Conservation (phyloP, 495 filamentous ascomycete species). For the Penicillium dipodomyicola region DNA sequence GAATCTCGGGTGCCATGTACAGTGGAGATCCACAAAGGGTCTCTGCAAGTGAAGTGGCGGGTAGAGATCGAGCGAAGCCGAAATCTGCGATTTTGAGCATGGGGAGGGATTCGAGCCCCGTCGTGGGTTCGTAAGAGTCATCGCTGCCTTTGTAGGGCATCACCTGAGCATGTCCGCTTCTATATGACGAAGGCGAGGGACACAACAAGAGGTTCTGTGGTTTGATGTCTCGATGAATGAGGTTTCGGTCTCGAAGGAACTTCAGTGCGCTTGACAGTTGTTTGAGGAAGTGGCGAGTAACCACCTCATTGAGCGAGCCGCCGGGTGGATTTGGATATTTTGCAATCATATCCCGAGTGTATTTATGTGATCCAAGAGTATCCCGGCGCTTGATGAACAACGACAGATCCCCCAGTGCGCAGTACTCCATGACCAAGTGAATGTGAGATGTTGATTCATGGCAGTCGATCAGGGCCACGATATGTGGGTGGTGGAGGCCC, state of each 20-base stretch:
- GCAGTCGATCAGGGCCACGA: constrained; percentile 93
- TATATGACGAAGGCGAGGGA: constrained; percentile 69
- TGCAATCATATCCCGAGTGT: constrained; percentile 77
- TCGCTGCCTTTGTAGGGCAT: constrained; percentile 64
- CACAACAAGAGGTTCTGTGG: constrained; percentile 93
- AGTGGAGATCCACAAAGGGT: constrained; percentile 97
- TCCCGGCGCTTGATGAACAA: constrained; percentile 93
- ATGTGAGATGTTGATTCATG: constrained; percentile 82
- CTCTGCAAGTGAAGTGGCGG: constrained; percentile 85
- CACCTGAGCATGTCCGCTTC: constrained; percentile 44
- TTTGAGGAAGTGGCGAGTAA: constrained; percentile 92
- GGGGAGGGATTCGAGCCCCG: constrained; percentile 81
- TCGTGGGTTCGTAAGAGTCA: constrained; percentile 73
- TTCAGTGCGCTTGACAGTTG: constrained; percentile 90
- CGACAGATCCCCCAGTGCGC: constrained; percentile 88
- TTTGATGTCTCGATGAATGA: constrained; percentile 96
- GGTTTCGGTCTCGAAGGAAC: constrained; percentile 78
- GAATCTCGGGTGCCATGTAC: constrained; percentile 98
- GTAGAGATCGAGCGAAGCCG: constrained; percentile 89
- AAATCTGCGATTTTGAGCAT: constrained; percentile 98
- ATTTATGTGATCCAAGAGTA: constrained; percentile 67
- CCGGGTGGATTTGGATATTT: constrained; percentile 82
- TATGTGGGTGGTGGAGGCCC: constrained; percentile 89
- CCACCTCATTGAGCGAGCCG: constrained; percentile 87
- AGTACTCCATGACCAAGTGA: constrained; percentile 98